Base-by-base conservation (phyloP, 768 basidiomycete genomes). In the Termitomyces sp. region DNA sequence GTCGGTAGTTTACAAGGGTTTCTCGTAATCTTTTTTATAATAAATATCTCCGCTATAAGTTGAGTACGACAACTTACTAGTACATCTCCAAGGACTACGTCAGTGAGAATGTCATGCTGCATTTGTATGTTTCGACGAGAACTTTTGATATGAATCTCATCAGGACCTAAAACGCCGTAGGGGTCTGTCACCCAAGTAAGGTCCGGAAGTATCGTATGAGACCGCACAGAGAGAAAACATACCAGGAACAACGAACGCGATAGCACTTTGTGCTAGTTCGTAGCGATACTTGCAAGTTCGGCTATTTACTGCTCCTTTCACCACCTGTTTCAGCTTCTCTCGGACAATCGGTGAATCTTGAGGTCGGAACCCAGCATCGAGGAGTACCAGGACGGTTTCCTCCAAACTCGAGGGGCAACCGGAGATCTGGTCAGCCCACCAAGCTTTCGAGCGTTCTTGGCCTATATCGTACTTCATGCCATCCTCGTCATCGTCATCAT, bases 1-100 rank as follows among this genome's bases (percentile, higher is more conserved):
- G 80, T 84, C 1, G 87, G 85, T 0, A 88, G 69, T 60, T 86
- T 87, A 69, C 87, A 88, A n/a, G 87, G 87, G 66, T 84, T 77
- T 24, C 86, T 72, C 2, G 83, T 83, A 12, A 88, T 70, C 83
- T 84, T 30, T 47, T 28, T 38, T 32, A 30, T 12, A 12, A 10
- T 22, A 5, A 26, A 36, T 2, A 28, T 26, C 14, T 46, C 1
- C 12, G 10, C 30, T 6, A 12, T 5, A 54, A 28, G 24, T 28
- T 22, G 12, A 6, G 24, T 2, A 16, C 26, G 16, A 56, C 32
- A n/a, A 54, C 58, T 59, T 60, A 83, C 82, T 59, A 90, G 66
- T 10, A 86, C 81, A 61, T 84, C 80, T 0, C 87, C 86, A 16
- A 79, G 46, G 2, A 85, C 64, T 16, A 80, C 72, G 58, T 87